These are phyloP conservation scores for Fagus sylvatica DNA, from an alignment of 306 rosid species.

Conservation along the genomic window DNA sequence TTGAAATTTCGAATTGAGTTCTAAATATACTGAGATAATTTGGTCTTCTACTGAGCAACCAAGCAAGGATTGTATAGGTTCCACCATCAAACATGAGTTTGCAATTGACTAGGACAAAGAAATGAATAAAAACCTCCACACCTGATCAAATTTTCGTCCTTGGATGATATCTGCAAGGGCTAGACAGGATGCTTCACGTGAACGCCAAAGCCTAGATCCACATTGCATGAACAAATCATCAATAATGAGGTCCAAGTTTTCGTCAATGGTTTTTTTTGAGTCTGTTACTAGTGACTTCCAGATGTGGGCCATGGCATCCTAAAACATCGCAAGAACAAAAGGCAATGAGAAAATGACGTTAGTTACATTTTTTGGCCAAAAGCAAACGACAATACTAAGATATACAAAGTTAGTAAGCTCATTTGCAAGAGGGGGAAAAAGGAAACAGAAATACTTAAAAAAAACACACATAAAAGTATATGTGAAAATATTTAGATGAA, in stretches of 20 bases:
- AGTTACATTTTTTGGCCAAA: background rate
- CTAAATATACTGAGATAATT: background rate
- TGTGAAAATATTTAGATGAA: background rate
- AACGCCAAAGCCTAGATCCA: slow-evolving; percentile 98
- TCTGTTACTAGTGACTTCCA: slow-evolving; percentile 97
- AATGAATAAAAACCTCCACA: slow-evolving; percentile 21
- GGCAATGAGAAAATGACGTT: slow-evolving; percentile 19
- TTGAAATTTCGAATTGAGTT: background rate
- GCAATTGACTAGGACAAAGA: background rate
- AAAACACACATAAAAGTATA: background rate
- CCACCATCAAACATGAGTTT: background rate
- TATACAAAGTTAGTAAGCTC: background rate
- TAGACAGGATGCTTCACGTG: slow-evolving; percentile 92
- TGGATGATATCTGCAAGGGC: slow-evolving; percentile 91
- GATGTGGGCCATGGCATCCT: slow-evolving; percentile 98
- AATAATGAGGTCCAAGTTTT: slow-evolving; percentile 72
- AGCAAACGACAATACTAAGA: slow-evolving; percentile 19
- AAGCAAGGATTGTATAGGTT: background rate
- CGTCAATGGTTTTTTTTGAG: slow-evolving; percentile 91
- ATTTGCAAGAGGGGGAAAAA: background rate
- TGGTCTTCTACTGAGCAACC: background rate
- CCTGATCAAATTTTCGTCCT: slow-evolving; percentile 89
- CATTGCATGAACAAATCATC: slow-evolving; percentile 80
- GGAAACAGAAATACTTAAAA: background rate
- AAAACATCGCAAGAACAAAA: slow-evolving; percentile 28